A percentile compares a stretch with the other conserved stretches of the same genome.
Evolutionary conservation across 768 basidiomycete species (phyloP).

Genomic region (Rhodotorula diobovata): DNA sequence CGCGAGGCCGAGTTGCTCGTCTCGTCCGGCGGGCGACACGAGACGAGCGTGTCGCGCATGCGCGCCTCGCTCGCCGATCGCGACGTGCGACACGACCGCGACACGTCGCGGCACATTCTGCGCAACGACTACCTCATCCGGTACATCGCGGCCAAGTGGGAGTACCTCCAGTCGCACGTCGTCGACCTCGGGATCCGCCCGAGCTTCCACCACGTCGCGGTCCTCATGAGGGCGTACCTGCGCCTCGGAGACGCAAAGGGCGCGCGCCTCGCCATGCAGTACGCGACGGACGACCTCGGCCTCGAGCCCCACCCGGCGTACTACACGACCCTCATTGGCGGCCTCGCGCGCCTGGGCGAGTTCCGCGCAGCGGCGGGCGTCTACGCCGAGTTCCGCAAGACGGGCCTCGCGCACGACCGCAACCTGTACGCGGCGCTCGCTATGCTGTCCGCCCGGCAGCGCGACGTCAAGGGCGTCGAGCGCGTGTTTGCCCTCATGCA

Average conservation of each 20-base stretch:
- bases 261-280: conserved; percentile 57
- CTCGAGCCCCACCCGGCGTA: conserved; percentile 61
- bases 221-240: conserved; percentile 71
- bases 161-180: conserved; percentile 49
- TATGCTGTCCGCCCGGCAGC: conserved; percentile 4
- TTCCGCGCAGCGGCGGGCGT: conserved; percentile 56
- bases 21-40: not conserved
- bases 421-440: conserved; percentile 33
- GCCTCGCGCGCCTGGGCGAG: conserved; percentile 61
- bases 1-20: conserved; percentile 12
- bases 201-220: conserved; percentile 65
- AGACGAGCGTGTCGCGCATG: conserved; percentile 7
- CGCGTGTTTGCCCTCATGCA: conserved; percentile 14
- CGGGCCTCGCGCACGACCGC: conserved; percentile 62
- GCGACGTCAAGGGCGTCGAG: conserved; percentile 19
- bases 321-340: conserved; percentile 72
- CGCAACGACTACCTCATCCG: conserved; percentile 44
- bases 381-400: conserved; percentile 62
- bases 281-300: conserved; percentile 54
- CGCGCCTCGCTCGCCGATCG: conserved; percentile 22
- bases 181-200: conserved; percentile 66
- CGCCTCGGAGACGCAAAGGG: conserved; percentile 58
- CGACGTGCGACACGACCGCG: not conserved
- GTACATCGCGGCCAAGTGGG: conserved; percentile 35
- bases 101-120: conserved; percentile 51